phyloP scores from a whole-genome alignment of 257 asterid species.

The Solanum tacnaense region DNA sequence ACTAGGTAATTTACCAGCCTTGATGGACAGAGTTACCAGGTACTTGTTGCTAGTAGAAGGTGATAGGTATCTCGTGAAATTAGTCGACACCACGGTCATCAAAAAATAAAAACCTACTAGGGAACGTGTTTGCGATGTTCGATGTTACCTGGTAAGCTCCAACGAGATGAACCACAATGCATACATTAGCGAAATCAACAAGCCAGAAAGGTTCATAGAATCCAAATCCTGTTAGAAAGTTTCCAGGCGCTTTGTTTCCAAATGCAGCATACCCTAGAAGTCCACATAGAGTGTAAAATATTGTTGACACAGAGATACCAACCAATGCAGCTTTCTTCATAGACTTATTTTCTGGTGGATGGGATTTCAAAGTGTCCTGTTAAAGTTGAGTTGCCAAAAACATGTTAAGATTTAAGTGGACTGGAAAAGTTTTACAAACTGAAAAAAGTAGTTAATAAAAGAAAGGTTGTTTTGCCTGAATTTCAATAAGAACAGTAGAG shows the following conservation, averaged over 20 bases:
- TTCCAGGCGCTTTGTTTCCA: conserved; percentile 68
- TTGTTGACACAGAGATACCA: conserved; percentile 31
- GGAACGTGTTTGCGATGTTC: not conserved
- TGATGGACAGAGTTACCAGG: not conserved
- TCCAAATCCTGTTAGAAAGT: conserved; percentile 68
- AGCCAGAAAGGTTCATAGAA: conserved; percentile 75
- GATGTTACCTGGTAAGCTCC: conserved; percentile 60
- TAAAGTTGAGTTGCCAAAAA: not conserved
- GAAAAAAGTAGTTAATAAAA: not conserved
- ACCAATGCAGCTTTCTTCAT: conserved; percentile 42
- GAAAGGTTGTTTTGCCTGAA: conserved; percentile 27
- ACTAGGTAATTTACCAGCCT: not conserved
- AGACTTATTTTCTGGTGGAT: conserved; percentile 33
- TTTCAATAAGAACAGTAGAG: conserved; percentile 47
- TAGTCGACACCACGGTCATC: not conserved
- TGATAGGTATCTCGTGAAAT: not conserved
- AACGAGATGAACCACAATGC: conserved; percentile 53
- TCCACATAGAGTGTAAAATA: conserved; percentile 53
- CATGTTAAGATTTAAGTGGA: not conserved
- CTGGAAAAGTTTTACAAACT: not conserved
- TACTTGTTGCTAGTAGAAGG: not conserved
- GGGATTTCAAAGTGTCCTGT: conserved; percentile 52
- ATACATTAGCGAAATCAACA: conserved; percentile 39
- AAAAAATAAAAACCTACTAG: not conserved
- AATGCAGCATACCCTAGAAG: conserved; percentile 61